phyloP scores from a whole-genome alignment of 768 basidiomycete species.

The Macrocybe gigantea region DNA sequence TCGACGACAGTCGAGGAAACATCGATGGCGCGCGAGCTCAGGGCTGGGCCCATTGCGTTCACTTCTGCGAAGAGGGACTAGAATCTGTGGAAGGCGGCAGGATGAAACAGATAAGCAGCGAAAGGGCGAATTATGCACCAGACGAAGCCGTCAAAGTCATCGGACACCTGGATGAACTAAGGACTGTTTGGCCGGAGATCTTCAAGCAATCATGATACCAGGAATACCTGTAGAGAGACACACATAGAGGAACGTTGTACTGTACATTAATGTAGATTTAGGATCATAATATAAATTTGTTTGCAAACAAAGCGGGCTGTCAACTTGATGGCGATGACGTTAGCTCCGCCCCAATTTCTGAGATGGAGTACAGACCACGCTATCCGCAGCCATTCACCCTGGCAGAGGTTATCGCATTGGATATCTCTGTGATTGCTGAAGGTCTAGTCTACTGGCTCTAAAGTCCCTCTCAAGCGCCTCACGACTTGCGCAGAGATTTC shows the following conservation, averaged over 20 bases:
- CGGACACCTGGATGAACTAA: slow-evolving; percentile 55
- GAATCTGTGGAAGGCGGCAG: slow-evolving; percentile 60
- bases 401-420: slow-evolving; percentile 54
- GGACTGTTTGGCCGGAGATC: slow-evolving; percentile 69
- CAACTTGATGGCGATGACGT: slow-evolving; percentile 4
- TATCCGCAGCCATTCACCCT: slow-evolving; percentile 75
- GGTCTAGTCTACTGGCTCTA: slow-evolving; percentile 33
- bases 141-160: slow-evolving; percentile 47
- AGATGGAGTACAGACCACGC: slow-evolving; percentile 63
- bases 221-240: slow-evolving; percentile 1
- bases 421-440: slow-evolving; percentile 64
- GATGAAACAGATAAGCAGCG: slow-evolving; percentile 40
- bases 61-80: slow-evolving; percentile 69
- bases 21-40: slow-evolving; percentile 57
- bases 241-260: slow-evolving; percentile 1
- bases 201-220: slow-evolving; percentile 36
- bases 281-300: no score
- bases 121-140: slow-evolving; percentile 24
- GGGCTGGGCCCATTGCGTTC: slow-evolving; percentile 71
- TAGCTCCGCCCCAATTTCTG: neutral
- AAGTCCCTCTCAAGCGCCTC: slow-evolving; percentile 1
- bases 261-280: neutral
- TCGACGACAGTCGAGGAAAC: slow-evolving; percentile 74
- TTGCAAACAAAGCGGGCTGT: no score
- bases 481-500: slow-evolving; percentile 56